These are phyloP conservation scores for Isabelozyma rhagii DNA, from an alignment of 805 yeast species.

Conservation along the genomic window DNA sequence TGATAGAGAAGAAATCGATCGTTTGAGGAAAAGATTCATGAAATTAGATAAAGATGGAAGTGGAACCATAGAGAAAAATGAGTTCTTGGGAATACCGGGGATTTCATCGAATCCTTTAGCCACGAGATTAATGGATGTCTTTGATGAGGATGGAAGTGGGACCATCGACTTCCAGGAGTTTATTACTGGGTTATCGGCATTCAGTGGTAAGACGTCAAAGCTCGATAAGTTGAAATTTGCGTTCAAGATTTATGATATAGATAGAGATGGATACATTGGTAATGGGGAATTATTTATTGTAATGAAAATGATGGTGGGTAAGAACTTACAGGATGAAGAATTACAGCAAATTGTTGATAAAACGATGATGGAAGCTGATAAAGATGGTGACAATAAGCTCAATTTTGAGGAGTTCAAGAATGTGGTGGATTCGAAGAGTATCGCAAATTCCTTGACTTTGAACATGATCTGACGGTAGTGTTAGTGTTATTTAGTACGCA, in stretches of 20 bases:
- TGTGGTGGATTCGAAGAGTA: conserved; percentile 57
- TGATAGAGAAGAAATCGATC: conserved; percentile 86
- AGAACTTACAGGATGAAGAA: conserved; percentile 78
- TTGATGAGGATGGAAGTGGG: conserved; percentile 91
- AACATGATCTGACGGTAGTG: conserved; percentile 31
- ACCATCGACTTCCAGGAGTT: conserved; percentile 95
- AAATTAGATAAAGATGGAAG: conserved; percentile 90
- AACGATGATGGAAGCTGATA: conserved; percentile 90
- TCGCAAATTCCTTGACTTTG: conserved; percentile 58
- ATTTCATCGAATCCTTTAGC: conserved; percentile 89
- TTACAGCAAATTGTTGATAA: conserved; percentile 96
- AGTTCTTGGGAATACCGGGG: conserved; percentile 90
- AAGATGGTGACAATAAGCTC: conserved; percentile 81
- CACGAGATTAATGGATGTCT: conserved; percentile 83
- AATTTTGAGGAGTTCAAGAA: conserved; percentile 83
- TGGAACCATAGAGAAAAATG: conserved; percentile 88
- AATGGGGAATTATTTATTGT: conserved; percentile 94
- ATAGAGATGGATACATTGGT: conserved; percentile 89
- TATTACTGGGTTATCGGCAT: conserved; percentile 80
- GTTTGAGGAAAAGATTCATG: conserved; percentile 90
- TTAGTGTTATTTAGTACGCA: not conserved
- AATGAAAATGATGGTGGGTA: conserved; percentile 95
- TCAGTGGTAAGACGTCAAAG: conserved; percentile 76
- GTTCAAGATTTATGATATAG: conserved; percentile 92
- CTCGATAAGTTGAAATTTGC: conserved; percentile 86